Percentiles rank a stretch among this genome's conserved stretches.
phyloP scores from a whole-genome alignment of 129 eudicot species.

The Flaveria brownii region DNA sequence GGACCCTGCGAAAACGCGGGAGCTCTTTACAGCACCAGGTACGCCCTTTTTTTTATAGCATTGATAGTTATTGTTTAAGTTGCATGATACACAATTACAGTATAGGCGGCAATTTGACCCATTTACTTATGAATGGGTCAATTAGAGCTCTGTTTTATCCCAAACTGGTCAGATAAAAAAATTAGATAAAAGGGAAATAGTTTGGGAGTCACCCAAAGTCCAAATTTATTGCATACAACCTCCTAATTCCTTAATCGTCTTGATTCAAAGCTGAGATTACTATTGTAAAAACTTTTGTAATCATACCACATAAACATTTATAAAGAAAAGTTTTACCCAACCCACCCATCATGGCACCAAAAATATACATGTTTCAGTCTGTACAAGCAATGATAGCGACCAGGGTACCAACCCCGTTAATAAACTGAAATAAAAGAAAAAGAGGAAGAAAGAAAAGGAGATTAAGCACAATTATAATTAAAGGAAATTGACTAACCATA shows the following conservation, averaged over 20 bases:
- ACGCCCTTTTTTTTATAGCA: too few relatives aligned
- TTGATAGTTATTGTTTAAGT: not conserved
- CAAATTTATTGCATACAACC: not conserved
- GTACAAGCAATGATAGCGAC: constrained; percentile 10
- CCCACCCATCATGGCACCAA: not conserved
- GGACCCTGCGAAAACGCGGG: too few relatives aligned
- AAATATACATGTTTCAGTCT: not conserved
- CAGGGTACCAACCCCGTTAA: not conserved
- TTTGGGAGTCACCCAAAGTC: not conserved
- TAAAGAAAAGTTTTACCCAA: not conserved
- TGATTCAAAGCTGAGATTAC: not conserved
- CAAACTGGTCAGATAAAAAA: not conserved
- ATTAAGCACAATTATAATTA: not conserved
- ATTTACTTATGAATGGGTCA: not conserved
- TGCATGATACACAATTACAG: constrained; percentile 8
- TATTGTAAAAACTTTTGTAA: not conserved
- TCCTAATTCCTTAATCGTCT: not conserved
- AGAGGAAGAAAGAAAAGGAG: not conserved
- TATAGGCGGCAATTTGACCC: not conserved
- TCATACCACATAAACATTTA: not conserved
- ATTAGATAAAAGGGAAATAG: not conserved
- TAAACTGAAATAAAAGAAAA: not conserved
- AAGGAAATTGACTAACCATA: constrained; percentile 54
- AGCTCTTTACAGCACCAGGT: too few relatives aligned
- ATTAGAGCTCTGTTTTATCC: not conserved